phyloP scores from a whole-genome alignment of 23 red algal species.

The Gracilaria gracilis region DNA sequence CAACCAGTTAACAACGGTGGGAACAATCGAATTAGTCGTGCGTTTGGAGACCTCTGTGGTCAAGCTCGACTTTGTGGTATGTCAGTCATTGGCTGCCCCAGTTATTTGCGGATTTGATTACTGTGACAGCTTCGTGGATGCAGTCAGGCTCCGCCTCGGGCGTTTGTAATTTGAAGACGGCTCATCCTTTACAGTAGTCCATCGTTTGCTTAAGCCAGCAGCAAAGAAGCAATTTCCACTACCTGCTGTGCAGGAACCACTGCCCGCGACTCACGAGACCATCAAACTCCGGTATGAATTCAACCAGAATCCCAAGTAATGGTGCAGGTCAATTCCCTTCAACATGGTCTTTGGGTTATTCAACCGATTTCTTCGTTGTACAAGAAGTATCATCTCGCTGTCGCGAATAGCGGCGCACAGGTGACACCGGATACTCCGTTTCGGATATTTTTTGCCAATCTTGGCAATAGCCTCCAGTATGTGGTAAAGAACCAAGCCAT shows the following conservation, averaged over 20 bases:
- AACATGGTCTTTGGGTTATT: conserved; percentile 11
- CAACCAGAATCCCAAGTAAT: background rate
- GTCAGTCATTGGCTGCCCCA: conserved; percentile 45
- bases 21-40: conserved; percentile 16
- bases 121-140: conserved; percentile 46
- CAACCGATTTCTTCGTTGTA: conserved; percentile 16
- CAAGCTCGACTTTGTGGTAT: conserved; percentile 33
- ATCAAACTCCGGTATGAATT: background rate
- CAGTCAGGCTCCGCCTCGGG: conserved; percentile 17
- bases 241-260: conserved; percentile 1
- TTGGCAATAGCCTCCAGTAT: background rate
- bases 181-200: background rate
- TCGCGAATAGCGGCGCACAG: conserved; percentile 19
- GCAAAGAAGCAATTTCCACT: conserved; percentile 6
- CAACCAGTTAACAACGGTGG: conserved; percentile 22
- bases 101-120: conserved; percentile 50
- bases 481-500: conserved; percentile 26
- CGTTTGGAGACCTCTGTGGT: conserved; percentile 5
- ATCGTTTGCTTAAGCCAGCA: background rate
- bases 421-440: conserved; percentile 24
- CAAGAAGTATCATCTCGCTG: background rate
- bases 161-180: conserved; percentile 36
- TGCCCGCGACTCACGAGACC: background rate
- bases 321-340: background rate
- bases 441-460: conserved; percentile 29